A percentile compares a stretch with the other conserved stretches of the same genome.
Conservation (phyloP, 768 basidiomycete species). For the Tephrocybe sp. region DNA sequence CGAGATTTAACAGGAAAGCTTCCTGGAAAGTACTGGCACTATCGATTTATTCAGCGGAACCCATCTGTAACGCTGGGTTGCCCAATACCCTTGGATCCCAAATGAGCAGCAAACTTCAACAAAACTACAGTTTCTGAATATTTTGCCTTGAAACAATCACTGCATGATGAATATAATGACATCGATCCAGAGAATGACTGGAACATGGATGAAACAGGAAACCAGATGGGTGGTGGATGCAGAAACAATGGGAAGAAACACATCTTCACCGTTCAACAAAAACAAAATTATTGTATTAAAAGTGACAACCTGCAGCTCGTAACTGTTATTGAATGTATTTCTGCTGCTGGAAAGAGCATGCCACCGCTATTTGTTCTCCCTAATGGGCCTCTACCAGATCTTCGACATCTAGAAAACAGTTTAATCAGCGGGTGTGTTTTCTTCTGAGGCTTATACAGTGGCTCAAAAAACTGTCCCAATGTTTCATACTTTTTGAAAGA, state of each 20-base stretch:
- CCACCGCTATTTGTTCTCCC: background rate
- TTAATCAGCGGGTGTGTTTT: too few relatives aligned
- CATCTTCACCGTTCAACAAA: background rate
- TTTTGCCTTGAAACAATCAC: background rate
- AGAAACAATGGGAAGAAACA: background rate
- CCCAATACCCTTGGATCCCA: too few relatives aligned
- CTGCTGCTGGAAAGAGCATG: background rate
- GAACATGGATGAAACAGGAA: background rate
- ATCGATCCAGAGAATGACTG: background rate
- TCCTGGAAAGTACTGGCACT: too few relatives aligned
- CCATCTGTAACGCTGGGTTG: too few relatives aligned
- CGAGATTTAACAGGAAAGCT: too few relatives aligned
- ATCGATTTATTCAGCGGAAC: too few relatives aligned
- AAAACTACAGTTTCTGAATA: background rate
- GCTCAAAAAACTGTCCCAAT: too few relatives aligned
- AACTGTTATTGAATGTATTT: background rate
- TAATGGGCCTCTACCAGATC: background rate
- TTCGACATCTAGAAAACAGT: background rate
- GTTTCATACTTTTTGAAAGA: too few relatives aligned
- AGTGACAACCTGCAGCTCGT: background rate
- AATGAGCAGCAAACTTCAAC: too few relatives aligned
- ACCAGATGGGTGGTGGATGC: background rate
- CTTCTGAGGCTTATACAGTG: too few relatives aligned
- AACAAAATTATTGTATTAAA: background rate
- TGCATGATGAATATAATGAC: background rate